Conservation (phyloP, 2,329 filamentous ascomycete genomes). For the Ascochyta koolunga region DNA sequence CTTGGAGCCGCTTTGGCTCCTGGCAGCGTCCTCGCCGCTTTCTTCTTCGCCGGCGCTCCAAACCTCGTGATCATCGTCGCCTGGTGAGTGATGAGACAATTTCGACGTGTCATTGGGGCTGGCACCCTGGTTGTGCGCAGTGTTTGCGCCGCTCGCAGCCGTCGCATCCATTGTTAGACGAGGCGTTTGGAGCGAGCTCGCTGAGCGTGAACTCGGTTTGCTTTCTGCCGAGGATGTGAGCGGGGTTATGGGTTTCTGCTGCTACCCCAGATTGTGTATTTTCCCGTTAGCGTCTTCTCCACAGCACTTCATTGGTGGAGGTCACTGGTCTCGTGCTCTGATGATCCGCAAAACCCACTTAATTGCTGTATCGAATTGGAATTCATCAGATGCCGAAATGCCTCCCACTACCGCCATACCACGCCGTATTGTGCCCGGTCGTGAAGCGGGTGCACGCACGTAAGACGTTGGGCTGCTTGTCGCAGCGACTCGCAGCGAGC, state of each 20-base stretch:
- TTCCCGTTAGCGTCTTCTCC: slow-evolving; percentile 7
- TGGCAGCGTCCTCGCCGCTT: slow-evolving; percentile 49
- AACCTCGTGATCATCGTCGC: slow-evolving; percentile 40
- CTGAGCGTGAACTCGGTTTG: slow-evolving; percentile 24
- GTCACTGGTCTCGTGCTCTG: slow-evolving; percentile 3
- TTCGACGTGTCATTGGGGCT: slow-evolving; percentile 42
- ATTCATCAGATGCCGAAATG: slow-evolving; percentile 10
- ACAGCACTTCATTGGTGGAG: slow-evolving; percentile 22
- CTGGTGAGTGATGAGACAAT: slow-evolving; percentile 43
- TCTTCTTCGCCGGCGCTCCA: slow-evolving; percentile 48
- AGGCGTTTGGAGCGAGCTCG: slow-evolving; percentile 30
- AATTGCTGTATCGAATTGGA: slow-evolving; percentile 9
- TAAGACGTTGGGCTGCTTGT: slow-evolving; percentile 6
- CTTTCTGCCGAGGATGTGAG: slow-evolving; percentile 21
- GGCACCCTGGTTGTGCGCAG: slow-evolving; percentile 33
- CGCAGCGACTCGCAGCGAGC: slow-evolving; percentile 36
- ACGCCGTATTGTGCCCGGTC: background rate
- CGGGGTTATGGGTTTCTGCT: slow-evolving; percentile 27
- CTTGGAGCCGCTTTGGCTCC: slow-evolving; percentile 50
- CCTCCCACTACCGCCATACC: slow-evolving; percentile 6
- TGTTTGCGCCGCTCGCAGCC: slow-evolving; percentile 22
- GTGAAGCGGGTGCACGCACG: slow-evolving; percentile 8
- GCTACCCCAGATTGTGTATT: slow-evolving; percentile 34
- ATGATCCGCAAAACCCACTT: slow-evolving; percentile 15
- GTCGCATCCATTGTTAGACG: slow-evolving; percentile 39